Percentiles rank a stretch among this genome's conserved stretches.
Conservation (phyloP, 163 green algal species). For the Trebouxiophyceae sp. region DNA sequence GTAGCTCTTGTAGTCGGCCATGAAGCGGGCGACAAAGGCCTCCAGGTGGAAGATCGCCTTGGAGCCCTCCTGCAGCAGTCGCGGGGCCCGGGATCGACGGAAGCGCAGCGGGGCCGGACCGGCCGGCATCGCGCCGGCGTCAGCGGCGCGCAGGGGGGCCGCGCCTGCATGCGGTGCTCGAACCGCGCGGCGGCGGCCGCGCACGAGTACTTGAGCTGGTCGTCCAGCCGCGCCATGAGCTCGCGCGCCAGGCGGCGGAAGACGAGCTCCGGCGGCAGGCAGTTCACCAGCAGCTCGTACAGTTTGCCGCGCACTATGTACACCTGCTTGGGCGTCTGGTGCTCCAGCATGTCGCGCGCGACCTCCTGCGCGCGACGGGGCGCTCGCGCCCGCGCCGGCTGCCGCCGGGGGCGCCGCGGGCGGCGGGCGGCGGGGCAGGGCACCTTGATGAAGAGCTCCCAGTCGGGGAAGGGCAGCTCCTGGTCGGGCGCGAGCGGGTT, state of each 20-base stretch:
- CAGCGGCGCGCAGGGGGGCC: too few relatives aligned
- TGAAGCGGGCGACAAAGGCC: constrained; percentile 94
- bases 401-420: too few relatives aligned
- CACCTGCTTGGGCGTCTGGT: constrained; percentile 85
- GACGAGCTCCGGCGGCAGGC: constrained; percentile 81
- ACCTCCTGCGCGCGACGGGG: constrained; percentile 80
- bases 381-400: too few relatives aligned
- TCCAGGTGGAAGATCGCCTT: constrained; percentile 99
- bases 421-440: too few relatives aligned
- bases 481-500: constrained; percentile 60
- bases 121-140: too few relatives aligned
- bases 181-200: constrained; percentile 66
- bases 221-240: constrained; percentile 77
- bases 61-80: constrained; percentile 69
- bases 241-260: constrained; percentile 50
- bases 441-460: constrained; percentile 80
- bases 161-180: constrained; percentile 76
- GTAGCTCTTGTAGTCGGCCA: constrained; percentile 89
- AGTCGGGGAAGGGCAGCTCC: constrained; percentile 61
- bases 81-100: too few relatives aligned
- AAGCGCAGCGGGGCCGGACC: too few relatives aligned
- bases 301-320: constrained; percentile 80
- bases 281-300: constrained; percentile 98
- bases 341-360: constrained; percentile 70
- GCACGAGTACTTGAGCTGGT: constrained; percentile 74